Evolutionary conservation across 768 basidiomycete genomes (phyloP).

Genomic region (Russula virescens): DNA sequence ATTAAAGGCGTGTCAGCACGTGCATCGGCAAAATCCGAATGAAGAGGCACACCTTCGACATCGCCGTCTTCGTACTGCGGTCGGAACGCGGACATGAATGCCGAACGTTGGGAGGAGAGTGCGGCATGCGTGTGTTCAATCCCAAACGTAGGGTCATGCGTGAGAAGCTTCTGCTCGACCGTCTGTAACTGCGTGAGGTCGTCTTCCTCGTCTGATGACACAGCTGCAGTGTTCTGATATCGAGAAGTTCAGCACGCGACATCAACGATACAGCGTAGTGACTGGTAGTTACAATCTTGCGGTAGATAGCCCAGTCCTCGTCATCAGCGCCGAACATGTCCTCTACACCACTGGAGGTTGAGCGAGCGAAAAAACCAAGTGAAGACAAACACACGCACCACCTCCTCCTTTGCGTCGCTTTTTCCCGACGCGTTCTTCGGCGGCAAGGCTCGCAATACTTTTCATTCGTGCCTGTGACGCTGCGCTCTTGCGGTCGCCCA

Average conservation of each 20-base stretch:
- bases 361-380: slow-evolving; percentile 27
- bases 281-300: slow-evolving; percentile 73
- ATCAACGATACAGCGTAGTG: background rate
- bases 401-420: slow-evolving; percentile 80
- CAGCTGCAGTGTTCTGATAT: slow-evolving; percentile 56
- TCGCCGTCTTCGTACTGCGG: slow-evolving; percentile 76
- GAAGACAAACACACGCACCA: slow-evolving; percentile 41
- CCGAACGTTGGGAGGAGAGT: slow-evolving; percentile 68
- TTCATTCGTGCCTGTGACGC: slow-evolving; percentile 93
- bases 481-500: slow-evolving; percentile 73
- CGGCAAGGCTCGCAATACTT: slow-evolving; percentile 84
- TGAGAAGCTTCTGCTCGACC: slow-evolving; percentile 75
- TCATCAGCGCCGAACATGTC: slow-evolving; percentile 93
- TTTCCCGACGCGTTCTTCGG: slow-evolving; percentile 75
- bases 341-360: slow-evolving; percentile 41
- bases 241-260: slow-evolving; percentile 1
- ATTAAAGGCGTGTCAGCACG: slow-evolving; percentile 52
- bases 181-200: slow-evolving; percentile 63
- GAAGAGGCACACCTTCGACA: slow-evolving; percentile 43
- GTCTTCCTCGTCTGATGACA: slow-evolving; percentile 88
- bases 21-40: slow-evolving; percentile 44
- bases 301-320: slow-evolving; percentile 96
- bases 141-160: slow-evolving; percentile 83
- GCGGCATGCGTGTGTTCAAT: slow-evolving; percentile 76
- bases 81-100: slow-evolving; percentile 79